Conservation (phyloP, 169 alveolate species). For the Eimeria sp. region DNA sequence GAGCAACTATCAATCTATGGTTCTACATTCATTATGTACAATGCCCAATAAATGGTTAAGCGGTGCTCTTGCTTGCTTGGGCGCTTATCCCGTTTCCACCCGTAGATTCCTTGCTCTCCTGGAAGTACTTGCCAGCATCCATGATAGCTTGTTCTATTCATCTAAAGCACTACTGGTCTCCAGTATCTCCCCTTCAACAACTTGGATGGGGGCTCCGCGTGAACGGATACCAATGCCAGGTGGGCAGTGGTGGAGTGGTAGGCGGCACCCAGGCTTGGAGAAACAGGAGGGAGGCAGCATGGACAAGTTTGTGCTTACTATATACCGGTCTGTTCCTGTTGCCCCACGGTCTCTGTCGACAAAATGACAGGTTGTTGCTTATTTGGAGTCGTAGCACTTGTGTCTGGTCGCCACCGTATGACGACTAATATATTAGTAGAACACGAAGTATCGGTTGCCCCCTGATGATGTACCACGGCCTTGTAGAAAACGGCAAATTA, state of each 20-base stretch:
- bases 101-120: neutral
- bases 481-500: neutral
- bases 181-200: neutral
- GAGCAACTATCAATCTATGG: neutral
- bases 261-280: neutral
- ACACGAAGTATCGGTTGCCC: neutral
- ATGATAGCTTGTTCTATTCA: neutral
- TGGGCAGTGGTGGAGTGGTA: neutral
- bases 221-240: neutral
- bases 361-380: neutral
- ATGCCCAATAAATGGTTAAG: neutral
- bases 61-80: neutral
- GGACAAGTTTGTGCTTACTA: neutral
- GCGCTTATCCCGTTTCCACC: neutral
- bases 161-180: neutral
- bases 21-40: neutral
- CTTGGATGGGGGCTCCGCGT: no score
- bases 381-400: neutral
- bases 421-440: no score
- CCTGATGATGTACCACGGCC: neutral
- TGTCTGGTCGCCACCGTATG: neutral
- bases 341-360: neutral
- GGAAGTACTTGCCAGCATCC: neutral
- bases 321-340: neutral
- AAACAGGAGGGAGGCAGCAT: neutral